These are phyloP conservation scores for Acanthamoeba castellanii DNA, from an alignment of 208 protist genomes.

Conservation along the genomic window DNA sequence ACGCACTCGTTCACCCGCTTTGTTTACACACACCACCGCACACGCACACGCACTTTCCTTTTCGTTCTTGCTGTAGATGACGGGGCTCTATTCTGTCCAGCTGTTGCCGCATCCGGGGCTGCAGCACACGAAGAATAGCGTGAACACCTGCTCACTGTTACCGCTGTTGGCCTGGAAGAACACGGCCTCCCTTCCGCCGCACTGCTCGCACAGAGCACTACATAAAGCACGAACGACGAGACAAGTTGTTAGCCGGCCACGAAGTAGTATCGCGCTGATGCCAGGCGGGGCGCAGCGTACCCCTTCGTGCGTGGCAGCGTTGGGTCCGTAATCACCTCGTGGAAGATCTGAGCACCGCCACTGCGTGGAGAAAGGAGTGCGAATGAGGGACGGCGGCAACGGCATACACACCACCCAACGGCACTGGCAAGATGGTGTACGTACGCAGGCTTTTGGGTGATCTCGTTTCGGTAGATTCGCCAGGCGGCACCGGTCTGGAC, in stretches of 20 bases:
- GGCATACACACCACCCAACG: background rate
- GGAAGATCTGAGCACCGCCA: background rate
- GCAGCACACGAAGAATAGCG: slow-evolving; percentile 63
- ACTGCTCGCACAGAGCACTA: slow-evolving; percentile 30
- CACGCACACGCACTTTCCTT: background rate
- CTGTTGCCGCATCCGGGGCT: slow-evolving; percentile 15
- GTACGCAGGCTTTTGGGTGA: slow-evolving; percentile 49
- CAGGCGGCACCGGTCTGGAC: background rate
- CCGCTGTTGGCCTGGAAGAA: slow-evolving; percentile 78
- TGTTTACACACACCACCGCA: background rate
- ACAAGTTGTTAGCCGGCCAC: background rate
- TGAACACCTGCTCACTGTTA: slow-evolving; percentile 52
- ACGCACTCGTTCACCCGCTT: background rate
- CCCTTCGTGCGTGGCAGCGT: slow-evolving; percentile 75
- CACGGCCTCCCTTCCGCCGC: slow-evolving; percentile 72
- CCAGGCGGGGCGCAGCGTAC: background rate
- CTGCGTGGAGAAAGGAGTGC: background rate
- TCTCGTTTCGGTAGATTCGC: slow-evolving; percentile 75
- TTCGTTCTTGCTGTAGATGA: background rate
- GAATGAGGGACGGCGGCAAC: background rate
- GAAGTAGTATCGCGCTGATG: background rate
- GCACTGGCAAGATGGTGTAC: background rate
- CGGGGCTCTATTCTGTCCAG: slow-evolving; percentile 34
- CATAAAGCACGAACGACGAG: background rate
- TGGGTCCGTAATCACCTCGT: slow-evolving; percentile 71